Evolutionary conservation across 768 basidiomycete species (phyloP), one percentile per base, ranked within the genome.

Genomic region (Rhodocollybia butyracea): DNA sequence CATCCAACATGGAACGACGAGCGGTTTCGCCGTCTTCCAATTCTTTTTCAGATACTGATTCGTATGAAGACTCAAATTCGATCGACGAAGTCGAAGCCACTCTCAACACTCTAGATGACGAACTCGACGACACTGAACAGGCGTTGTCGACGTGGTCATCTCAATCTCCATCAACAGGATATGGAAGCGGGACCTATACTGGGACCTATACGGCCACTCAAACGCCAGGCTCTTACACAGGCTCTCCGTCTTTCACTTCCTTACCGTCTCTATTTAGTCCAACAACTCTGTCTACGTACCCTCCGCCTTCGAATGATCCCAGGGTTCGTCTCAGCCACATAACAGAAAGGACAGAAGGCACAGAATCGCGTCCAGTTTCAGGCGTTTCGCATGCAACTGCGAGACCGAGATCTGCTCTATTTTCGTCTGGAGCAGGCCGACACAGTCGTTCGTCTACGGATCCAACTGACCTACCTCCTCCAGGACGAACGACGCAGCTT

Each of bases 261-360:
- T 66, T 77, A 21, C 79, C 78, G 5, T 71, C 73, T 2, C 59
- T 73, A 48, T 66, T 66, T 27, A 67, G 67, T 34, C 72, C 75
- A 19, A 70, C 75, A 30, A 66, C 71, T 53, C 26, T 45, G 42
- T 31, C 43, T 36, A n/a, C 43, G 34, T 58, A 48, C 24, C 62
- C 65, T 47, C 62, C 71, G 13, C 72, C 73, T 2, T 59, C 63
- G 19, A 57, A 62, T 7, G 72, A 74, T 54, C 72, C 75, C 3
- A 63, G 70, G n/a, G 65, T 68, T 42, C 80, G 82, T 10, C 75
- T 92, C 19, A 92, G 90, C 64, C 86, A 81, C 2, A 93, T 93
- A 57, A 82, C 89, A 3, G 91, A 93, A 66, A 80, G 77, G 43
- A 90, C 88, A 1, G 91, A 93, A 69, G 83, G 87, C 30, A 72